Conservation (phyloP, 2,329 filamentous ascomycete genomes). For the Talaromyces funiculosus region DNA sequence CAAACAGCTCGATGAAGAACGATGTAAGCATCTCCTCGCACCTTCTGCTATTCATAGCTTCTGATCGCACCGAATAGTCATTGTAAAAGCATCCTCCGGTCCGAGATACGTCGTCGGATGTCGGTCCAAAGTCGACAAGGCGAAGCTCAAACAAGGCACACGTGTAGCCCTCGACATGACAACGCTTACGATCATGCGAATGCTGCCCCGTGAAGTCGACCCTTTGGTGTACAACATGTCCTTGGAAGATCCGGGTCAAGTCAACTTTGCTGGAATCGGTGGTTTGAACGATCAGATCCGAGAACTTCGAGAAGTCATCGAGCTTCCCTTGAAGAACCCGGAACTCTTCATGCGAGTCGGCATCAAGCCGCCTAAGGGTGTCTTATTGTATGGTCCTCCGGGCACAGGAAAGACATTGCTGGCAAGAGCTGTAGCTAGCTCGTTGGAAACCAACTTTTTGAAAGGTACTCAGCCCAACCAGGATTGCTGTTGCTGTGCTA, state of each 20-base stretch:
- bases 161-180: constrained; percentile 98
- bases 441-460: constrained; percentile 94
- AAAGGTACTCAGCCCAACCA: constrained; percentile 60
- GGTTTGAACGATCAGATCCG: constrained; percentile 97
- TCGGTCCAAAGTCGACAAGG: constrained; percentile 95
- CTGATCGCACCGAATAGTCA: constrained; percentile 55
- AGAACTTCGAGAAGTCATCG: constrained; percentile 95
- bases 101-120: constrained; percentile 97
- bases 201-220: constrained; percentile 97
- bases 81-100: constrained; percentile 95
- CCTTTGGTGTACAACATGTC: constrained; percentile 99
- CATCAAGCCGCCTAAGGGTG: constrained; percentile 98
- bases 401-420: constrained; percentile 95
- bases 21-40: constrained; percentile 63
- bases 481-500: constrained; percentile 12
- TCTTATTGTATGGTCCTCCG: constrained; percentile 89
- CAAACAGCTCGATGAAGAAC: constrained; percentile 97
- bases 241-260: constrained; percentile 90
- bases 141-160: constrained; percentile 95
- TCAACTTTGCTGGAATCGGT: constrained; percentile 96
- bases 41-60: background rate
- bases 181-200: constrained; percentile 98
- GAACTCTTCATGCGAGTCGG: constrained; percentile 94
- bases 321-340: constrained; percentile 95
- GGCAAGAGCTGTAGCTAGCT: constrained; percentile 90